Conservation (phyloP, 179 eudicot genomes). For the Amaranthus tricolor region DNA sequence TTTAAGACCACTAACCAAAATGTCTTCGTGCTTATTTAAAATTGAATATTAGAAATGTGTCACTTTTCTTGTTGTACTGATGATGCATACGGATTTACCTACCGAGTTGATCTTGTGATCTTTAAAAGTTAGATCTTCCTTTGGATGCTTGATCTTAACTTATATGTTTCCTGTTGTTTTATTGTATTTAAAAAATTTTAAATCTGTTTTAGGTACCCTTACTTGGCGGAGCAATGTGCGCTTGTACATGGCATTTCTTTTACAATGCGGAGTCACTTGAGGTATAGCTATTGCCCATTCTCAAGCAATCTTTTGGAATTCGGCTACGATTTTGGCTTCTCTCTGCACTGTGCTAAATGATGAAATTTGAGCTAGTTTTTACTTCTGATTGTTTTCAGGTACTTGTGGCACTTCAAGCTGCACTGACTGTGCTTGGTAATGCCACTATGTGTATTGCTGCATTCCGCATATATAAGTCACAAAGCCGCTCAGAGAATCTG, state of each 20-base stretch:
- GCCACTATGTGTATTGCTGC: conserved; percentile 91
- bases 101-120: not conserved
- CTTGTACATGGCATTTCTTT: conserved; percentile 99
- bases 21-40: not conserved
- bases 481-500: conserved; percentile 39
- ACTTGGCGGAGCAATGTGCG: conserved; percentile 97
- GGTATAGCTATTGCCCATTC: conserved; percentile 32
- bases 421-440: conserved; percentile 78
- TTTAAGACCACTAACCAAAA: no score
- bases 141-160: not conserved
- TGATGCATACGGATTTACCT: not conserved
- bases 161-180: conserved; percentile 3
- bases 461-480: conserved; percentile 63
- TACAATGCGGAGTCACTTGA: conserved; percentile 83
- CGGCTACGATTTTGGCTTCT: not conserved
- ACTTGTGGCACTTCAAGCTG: conserved; percentile 89
- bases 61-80: not conserved
- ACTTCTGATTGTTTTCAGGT: conserved; percentile 42
- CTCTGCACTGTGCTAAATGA: not conserved
- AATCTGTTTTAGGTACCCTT: conserved; percentile 63
- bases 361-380: conserved; percentile 1
- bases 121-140: not conserved
- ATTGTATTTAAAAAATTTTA: conserved; percentile 10
- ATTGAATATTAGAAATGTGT: not conserved
- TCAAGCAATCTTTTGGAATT: not conserved